Evolutionary conservation across 106 monocot species (phyloP).

Genomic region (Apostasia shenzhenica): DNA sequence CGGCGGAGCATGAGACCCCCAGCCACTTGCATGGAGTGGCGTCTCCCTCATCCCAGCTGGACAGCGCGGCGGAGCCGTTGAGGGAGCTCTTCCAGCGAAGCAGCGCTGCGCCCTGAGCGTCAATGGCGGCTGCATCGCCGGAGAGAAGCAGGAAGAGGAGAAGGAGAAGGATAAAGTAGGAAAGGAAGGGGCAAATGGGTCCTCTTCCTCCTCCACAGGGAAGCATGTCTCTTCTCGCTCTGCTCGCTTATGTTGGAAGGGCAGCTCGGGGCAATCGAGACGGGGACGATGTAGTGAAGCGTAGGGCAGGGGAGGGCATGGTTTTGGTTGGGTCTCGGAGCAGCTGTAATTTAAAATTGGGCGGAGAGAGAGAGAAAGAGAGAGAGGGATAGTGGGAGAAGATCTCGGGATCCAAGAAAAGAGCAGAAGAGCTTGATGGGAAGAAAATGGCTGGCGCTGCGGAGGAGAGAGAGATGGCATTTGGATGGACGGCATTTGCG

Average conservation of each 20-base stretch:
- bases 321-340: background rate
- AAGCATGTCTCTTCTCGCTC: background rate
- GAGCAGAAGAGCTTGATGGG: background rate
- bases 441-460: background rate
- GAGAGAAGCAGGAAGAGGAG: background rate
- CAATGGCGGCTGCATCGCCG: background rate
- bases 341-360: background rate
- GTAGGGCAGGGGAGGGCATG: background rate
- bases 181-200: background rate
- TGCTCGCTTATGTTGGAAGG: background rate
- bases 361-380: background rate
- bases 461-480: background rate
- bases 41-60: slow-evolving; percentile 42
- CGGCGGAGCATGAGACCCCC: slow-evolving; percentile 45
- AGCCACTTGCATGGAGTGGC: slow-evolving; percentile 58
- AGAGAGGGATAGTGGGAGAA: slow-evolving; percentile 12
- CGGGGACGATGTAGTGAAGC: background rate
- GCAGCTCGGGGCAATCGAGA: background rate
- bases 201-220: background rate
- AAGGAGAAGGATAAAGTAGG: background rate
- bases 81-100: slow-evolving; percentile 63
- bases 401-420: slow-evolving; percentile 73
- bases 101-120: slow-evolving; percentile 42
- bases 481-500: background rate
- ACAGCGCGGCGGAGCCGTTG: slow-evolving; percentile 18